These are phyloP conservation scores for Aspergillus biplanus DNA, from an alignment of 495 filamentous ascomycete species.

Conservation along the genomic window DNA sequence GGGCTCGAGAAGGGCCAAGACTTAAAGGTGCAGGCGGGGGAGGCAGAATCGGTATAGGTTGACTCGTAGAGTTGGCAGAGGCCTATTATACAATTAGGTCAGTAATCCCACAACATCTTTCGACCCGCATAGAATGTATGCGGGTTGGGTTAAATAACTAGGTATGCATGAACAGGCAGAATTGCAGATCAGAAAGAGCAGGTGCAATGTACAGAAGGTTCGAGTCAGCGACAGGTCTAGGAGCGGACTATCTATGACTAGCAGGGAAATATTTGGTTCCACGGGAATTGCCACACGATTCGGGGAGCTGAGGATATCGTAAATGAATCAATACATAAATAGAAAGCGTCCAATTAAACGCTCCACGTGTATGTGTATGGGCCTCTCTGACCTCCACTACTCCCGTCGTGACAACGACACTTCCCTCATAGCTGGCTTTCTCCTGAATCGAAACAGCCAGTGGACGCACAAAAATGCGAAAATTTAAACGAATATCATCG, in stretches of 20 bases:
- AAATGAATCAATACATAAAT: constrained; percentile 26
- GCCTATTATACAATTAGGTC: constrained; percentile 23
- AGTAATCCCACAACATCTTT: not conserved
- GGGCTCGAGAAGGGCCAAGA: constrained; percentile 82
- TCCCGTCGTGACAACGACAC: constrained; percentile 23
- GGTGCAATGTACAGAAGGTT: constrained; percentile 13
- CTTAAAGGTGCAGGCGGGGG: constrained; percentile 60
- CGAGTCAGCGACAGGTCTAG: constrained; percentile 12
- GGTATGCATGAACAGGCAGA: constrained; percentile 7
- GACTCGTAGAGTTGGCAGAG: constrained; percentile 41
- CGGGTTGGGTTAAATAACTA: not conserved
- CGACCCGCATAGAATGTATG: not conserved
- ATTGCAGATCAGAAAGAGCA: not conserved
- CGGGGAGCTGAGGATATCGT: constrained; percentile 23
- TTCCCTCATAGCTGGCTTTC: constrained; percentile 15
- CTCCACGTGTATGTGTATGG: constrained; percentile 26
- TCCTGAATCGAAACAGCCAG: not conserved
- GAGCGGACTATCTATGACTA: constrained; percentile 23
- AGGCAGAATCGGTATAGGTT: constrained; percentile 51
- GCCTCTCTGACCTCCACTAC: constrained; percentile 23
- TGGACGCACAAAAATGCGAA: constrained; percentile 8
- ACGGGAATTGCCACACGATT: constrained; percentile 22
- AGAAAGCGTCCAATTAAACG: constrained; percentile 24
- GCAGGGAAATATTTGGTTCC: constrained; percentile 13
- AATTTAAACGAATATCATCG: constrained; percentile 3